Base-by-base conservation (phyloP, 2,329 filamentous ascomycete genomes). In the Claviceps paspali region DNA sequence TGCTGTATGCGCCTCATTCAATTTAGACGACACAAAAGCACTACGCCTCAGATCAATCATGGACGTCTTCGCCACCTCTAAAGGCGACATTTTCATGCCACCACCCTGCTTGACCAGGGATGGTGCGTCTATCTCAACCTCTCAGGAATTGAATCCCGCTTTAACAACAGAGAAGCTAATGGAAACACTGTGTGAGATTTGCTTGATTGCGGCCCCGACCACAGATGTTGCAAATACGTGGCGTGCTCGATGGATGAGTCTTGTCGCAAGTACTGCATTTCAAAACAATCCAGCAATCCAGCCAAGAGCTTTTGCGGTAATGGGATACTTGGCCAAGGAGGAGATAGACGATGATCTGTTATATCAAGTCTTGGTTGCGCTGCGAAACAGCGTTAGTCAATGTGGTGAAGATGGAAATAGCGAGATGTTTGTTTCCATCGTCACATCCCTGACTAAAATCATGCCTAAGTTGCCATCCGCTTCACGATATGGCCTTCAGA, bases 271-370 rank as follows among this genome's bases (percentile, higher is more conserved):
- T 49, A 82, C 76, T 8, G 77, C 77, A 0, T 82, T 82, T 51
- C 77, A 82, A 50, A 80, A 76, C 49, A 82, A 82, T 49, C 77
- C 76, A 7, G 76, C 77, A 2, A 77, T 82, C 39, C 77, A 82
- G 45, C 76, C 77, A 5, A 63, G 74, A 15, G 77, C 77, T 2
- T 82, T 82, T 47, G 70, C 75, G 2, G 76, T 81, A 29, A 80
- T 82, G 76, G 77, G 77, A 11, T 81, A 76, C 46, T 56, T 82
- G 8, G 76, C 77, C 18, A 65, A 75, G n/a, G 76, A 81, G 49
- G 76, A 81, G 50, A 76, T 82, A 2, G 77, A 82, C 38, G 77
- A 82, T 44, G 77, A 82, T 49, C 61, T 82, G 4, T 63, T 82
- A 2, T 82, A 82, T 49, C 77, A 82, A 51, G 76, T 82, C 15